Evolutionary conservation across 768 basidiomycete genomes (phyloP).

Genomic region (Leccinellum luteum): DNA sequence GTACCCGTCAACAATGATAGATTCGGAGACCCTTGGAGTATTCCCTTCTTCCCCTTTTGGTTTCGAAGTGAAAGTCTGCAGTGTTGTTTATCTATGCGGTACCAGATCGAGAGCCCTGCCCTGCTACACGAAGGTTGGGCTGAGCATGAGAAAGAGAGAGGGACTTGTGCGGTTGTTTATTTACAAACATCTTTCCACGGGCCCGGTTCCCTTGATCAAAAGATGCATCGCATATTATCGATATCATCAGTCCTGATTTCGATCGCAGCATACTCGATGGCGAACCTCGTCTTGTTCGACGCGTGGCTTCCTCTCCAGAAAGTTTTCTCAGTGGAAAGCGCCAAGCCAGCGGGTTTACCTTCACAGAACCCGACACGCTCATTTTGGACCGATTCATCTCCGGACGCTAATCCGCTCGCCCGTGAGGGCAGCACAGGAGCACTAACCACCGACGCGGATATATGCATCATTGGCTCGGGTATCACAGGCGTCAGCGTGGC

Average conservation of each 20-base stretch:
- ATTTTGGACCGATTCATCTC: slow-evolving; percentile 62
- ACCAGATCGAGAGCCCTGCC: too few relatives aligned
- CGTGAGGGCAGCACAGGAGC: slow-evolving; percentile 60
- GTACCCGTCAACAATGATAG: too few relatives aligned
- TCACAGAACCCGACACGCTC: slow-evolving; percentile 64
- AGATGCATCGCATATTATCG: neutral
- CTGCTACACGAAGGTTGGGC: too few relatives aligned
- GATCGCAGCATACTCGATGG: slow-evolving; percentile 6
- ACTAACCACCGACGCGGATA: slow-evolving; percentile 60
- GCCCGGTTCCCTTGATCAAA: neutral
- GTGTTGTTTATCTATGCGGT: too few relatives aligned
- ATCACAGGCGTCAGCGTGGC: slow-evolving; percentile 75
- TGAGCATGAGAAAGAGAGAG: too few relatives aligned
- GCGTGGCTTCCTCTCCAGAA: slow-evolving; percentile 3
- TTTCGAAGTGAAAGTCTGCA: too few relatives aligned
- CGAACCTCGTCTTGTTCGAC: neutral
- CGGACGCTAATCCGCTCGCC: slow-evolving; percentile 64
- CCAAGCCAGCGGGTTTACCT: slow-evolving; percentile 40
- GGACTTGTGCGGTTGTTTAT: too few relatives aligned
- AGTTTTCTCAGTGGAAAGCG: slow-evolving; percentile 1
- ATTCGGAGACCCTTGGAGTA: too few relatives aligned
- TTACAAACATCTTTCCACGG: neutral
- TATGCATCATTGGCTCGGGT: slow-evolving; percentile 79
- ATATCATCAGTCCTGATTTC: neutral
- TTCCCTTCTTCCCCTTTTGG: too few relatives aligned